Evolutionary conservation across 1,139 yeast genomes (phyloP).

Genomic region (Debaryomyces sp.): DNA sequence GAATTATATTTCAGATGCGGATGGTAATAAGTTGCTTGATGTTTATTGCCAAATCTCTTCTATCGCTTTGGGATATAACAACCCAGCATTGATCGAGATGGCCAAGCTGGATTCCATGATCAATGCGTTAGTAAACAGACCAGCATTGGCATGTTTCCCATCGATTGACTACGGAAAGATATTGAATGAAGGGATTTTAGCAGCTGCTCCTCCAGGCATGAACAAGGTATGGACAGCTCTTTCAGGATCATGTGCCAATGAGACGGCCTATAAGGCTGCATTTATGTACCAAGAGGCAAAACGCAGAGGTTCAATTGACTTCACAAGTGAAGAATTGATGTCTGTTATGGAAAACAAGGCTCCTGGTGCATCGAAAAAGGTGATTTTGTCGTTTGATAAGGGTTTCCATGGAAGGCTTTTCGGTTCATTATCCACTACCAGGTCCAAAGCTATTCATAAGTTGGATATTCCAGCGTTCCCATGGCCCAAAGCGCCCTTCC

Average conservation of each 20-base stretch:
- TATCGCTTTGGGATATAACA: slow-evolving; percentile 74
- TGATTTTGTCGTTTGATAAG: slow-evolving; percentile 66
- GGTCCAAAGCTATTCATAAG: slow-evolving; percentile 76
- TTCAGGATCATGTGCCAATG: slow-evolving; percentile 78
- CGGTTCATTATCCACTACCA: slow-evolving; percentile 72
- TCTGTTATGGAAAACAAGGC: slow-evolving; percentile 66
- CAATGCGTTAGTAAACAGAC: slow-evolving; percentile 68
- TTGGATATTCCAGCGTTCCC: slow-evolving; percentile 74
- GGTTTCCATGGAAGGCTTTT: slow-evolving; percentile 79
- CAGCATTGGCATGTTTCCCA: slow-evolving; percentile 78
- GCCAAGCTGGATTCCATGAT: slow-evolving; percentile 69
- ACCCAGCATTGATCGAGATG: slow-evolving; percentile 64
- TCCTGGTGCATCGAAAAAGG: slow-evolving; percentile 72
- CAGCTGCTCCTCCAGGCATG: slow-evolving; percentile 73
- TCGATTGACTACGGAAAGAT: slow-evolving; percentile 54
- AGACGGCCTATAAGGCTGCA: slow-evolving; percentile 77
- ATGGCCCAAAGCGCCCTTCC: slow-evolving; percentile 81
- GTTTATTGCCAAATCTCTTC: slow-evolving; percentile 76
- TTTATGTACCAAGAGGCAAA: slow-evolving; percentile 70
- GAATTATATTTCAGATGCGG: slow-evolving; percentile 71
- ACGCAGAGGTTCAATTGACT: slow-evolving; percentile 56
- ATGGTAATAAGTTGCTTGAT: slow-evolving; percentile 66
- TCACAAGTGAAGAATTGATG: slow-evolving; percentile 56
- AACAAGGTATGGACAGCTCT: slow-evolving; percentile 68
- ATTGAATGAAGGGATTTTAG: slow-evolving; percentile 56